Base-by-base conservation (phyloP, 495 filamentous ascomycete genomes). In the Jackrogersella minutella region DNA sequence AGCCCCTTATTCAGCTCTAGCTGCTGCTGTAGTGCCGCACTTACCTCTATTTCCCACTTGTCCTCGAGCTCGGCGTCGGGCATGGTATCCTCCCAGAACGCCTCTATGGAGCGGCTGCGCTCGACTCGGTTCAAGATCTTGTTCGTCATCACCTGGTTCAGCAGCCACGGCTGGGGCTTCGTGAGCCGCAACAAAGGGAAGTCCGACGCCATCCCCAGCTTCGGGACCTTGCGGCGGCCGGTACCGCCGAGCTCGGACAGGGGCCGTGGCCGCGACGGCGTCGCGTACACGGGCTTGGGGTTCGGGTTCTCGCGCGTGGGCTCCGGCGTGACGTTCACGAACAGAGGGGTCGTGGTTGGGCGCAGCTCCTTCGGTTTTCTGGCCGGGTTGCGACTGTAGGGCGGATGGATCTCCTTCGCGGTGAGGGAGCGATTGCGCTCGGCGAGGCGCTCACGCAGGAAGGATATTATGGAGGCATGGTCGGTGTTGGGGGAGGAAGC, bases 161-260 rank as follows among this genome's bases (percentile, higher is more conserved):
- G 76, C 33, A 75, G 76, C 28, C 70, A 66, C 4, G 90, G 81
- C 68, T 92, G 89, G 6, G 90, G 90, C 71, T 92, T 93, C 62
- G 80, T 83, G 50, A 91, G 73, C 21, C 90, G 86, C 40, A 95
- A 74, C 59, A 93, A 88, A 0, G 91, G 90, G n/a, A 90, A 64
- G 24, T 82, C 84, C 34, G 78, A 77, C 2, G 86, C 84, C 60
- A 80, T 80, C 64, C 85, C 84, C 1, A 93, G 73, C 0, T 74
- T 75, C 0, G 91, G 91, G 2, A 93, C 72, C 47, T 79, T 80
- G 13, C 89, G 85, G 39, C 80, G 80, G 7, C 85, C 84, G 17
- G 72, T 50, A 22, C 80, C 84, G 41, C 58, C 72, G 2, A 85
- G 73, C 17, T 72, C 49, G 3, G 79, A 70, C 1, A 80, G 65